Conservation (phyloP, 257 asterid species). For the Leptodermis oblonga region DNA sequence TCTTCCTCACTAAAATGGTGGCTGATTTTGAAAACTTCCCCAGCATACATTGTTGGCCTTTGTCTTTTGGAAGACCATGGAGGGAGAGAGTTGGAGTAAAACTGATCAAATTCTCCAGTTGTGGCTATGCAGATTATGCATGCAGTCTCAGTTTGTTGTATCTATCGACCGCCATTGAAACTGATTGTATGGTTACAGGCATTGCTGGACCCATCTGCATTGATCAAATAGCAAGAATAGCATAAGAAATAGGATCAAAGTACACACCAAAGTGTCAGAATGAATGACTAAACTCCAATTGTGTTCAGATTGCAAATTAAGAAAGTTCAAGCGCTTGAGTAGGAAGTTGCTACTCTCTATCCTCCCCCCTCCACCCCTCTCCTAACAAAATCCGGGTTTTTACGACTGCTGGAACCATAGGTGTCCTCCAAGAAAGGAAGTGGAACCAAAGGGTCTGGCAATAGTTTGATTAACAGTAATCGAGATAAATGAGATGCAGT, state of each 20-base stretch:
- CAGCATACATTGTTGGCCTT: background rate
- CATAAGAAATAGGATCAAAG: background rate
- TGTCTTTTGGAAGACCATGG: background rate
- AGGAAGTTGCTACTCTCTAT: background rate
- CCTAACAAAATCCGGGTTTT: background rate
- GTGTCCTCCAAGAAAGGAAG: no score
- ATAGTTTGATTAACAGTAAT: no score
- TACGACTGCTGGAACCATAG: no score
- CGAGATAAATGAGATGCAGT: no score
- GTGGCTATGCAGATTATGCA: constrained; percentile 5
- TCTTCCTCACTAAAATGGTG: background rate
- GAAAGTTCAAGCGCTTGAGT: background rate
- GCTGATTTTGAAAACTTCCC: no score
- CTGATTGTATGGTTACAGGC: constrained; percentile 70
- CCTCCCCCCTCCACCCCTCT: background rate
- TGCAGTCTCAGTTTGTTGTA: constrained; percentile 42
- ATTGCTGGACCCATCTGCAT: constrained; percentile 88
- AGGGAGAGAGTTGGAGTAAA: background rate
- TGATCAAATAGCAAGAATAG: constrained; percentile 17
- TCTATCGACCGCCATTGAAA: constrained; percentile 83
- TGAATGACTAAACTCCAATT: background rate
- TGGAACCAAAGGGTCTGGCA: no score
- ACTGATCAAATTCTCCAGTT: background rate
- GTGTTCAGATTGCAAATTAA: background rate
- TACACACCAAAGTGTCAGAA: background rate